Percentiles rank a stretch among this genome's conserved stretches.
Evolutionary conservation across 2,329 filamentous ascomycete species (phyloP).

Genomic region (Aspergillus fumigatus): DNA sequence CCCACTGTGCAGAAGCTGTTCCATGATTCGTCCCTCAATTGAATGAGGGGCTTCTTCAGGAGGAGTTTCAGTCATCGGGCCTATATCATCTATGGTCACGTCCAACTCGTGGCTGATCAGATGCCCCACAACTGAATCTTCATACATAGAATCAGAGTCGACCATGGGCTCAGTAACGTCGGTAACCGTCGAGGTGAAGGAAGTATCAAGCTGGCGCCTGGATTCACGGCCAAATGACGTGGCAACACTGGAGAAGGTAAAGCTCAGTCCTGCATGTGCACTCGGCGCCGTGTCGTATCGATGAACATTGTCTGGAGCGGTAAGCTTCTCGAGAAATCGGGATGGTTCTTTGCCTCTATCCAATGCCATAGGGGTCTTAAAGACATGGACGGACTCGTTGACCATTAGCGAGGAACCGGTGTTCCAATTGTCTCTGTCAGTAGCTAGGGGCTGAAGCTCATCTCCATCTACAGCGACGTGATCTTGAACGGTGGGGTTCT

Average conservation of each 20-base stretch:
- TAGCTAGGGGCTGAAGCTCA: background rate
- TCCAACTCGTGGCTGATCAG: conserved; percentile 16
- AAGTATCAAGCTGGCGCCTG: conserved; percentile 11
- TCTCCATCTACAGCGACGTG: background rate
- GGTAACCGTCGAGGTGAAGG: conserved; percentile 24
- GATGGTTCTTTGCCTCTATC: conserved; percentile 2
- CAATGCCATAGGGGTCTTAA: conserved; percentile 2
- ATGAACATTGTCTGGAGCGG: conserved; percentile 10
- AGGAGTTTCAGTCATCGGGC: background rate
- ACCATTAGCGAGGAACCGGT: background rate
- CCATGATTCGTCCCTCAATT: conserved; percentile 20
- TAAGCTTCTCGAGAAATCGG: conserved; percentile 17
- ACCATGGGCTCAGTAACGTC: conserved; percentile 23
- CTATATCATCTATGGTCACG: conserved; percentile 5
- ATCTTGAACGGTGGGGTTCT: conserved; percentile 2
- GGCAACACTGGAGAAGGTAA: conserved; percentile 23
- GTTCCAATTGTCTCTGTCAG: background rate
- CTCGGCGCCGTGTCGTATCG: conserved; percentile 15
- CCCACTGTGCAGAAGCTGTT: conserved; percentile 26
- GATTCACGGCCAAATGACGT: conserved; percentile 11
- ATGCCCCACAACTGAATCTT: conserved; percentile 22
- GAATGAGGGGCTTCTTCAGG: conserved; percentile 10
- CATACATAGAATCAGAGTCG: conserved; percentile 22
- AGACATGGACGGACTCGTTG: background rate
- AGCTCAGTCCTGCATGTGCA: conserved; percentile 4